Evolutionary conservation across 1,139 yeast genomes (phyloP).

Genomic region (Komagataea norvegica): DNA sequence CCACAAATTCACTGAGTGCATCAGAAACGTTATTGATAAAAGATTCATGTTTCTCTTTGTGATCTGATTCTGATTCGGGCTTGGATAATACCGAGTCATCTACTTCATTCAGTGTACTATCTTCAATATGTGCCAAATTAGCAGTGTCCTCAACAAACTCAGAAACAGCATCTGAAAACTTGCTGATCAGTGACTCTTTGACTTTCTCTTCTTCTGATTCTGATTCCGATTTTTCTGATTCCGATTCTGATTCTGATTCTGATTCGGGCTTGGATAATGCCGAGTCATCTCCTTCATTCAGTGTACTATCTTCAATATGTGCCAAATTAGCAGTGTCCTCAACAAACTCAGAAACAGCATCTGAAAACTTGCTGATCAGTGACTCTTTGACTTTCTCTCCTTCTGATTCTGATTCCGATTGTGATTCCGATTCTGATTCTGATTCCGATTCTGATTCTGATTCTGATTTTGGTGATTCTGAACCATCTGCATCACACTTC

Average conservation of each 20-base stretch:
- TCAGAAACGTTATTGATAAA: conserved; percentile 3
- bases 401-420: too few relatives aligned
- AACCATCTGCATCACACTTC: neutral
- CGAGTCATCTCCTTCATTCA: neutral
- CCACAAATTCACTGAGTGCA: conserved; percentile 1
- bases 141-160: conserved; percentile 9
- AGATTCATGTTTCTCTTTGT: too few relatives aligned
- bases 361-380: neutral
- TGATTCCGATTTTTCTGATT: too few relatives aligned
- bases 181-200: neutral
- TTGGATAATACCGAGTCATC: neutral
- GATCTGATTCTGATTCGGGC: too few relatives aligned
- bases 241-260: too few relatives aligned
- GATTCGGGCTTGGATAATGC: neutral
- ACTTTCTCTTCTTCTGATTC: neutral
- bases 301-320: neutral
- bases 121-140: conserved; percentile 2
- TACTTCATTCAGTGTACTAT: neutral
- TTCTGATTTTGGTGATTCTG: neutral
- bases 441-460: too few relatives aligned
- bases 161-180: conserved; percentile 1
- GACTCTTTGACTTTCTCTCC: neutral
- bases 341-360: conserved; percentile 2
- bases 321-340: neutral
- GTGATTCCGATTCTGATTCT: too few relatives aligned